Base-by-base conservation (phyloP, 306 rosid genomes). In the Leucaena leucocephala region DNA sequence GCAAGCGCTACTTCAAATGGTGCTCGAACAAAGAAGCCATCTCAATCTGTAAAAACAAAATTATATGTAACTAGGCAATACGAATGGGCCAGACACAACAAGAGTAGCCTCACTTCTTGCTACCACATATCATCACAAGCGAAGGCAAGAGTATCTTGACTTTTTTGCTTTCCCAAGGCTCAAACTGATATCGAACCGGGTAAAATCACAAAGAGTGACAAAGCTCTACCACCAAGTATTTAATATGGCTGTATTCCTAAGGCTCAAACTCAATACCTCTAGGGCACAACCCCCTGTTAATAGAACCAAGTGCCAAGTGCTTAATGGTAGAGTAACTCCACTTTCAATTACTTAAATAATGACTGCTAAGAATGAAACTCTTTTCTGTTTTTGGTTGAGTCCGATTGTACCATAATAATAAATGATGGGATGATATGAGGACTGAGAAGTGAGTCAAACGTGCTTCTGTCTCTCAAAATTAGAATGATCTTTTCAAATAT, bases 1-100 rank as follows among this genome's bases (percentile, higher is more conserved):
- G 43, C 40, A 63, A 44, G 34, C 74, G 48, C 78, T 88, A 89
- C 89, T 92, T 88, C 83, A 94, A 90, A 78, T 92, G 90, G 85
- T 94, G 90, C 85, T 88, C 93, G 50, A 92, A 88, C 89, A 94
- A 79, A 67, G 98, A 94, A 49, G 98, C 98, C 96, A 94, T 90
- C 88, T 92, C 98, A 80, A 94, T 94, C 98, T 94, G 97, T 2
- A 11, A 1, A 45, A 3, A 45, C 8, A 3, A 13, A 12, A 13
- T 52, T 2, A 7, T 16, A 5, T 52, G 46, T 15, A 14, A 27
- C 4, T 19, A 5, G 22, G 35, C 35, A 27, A 63, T 27, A 34
- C 33, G n/a, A 55, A 19, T 68, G 2, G 8, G 27, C 22, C 62
- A 40, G 59, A 33, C 39, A 35, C 27, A 50, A 50, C 57, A 54